Evolutionary conservation across 2,329 filamentous ascomycete species (phyloP).

Genomic region (Fusarium veterinarium): DNA sequence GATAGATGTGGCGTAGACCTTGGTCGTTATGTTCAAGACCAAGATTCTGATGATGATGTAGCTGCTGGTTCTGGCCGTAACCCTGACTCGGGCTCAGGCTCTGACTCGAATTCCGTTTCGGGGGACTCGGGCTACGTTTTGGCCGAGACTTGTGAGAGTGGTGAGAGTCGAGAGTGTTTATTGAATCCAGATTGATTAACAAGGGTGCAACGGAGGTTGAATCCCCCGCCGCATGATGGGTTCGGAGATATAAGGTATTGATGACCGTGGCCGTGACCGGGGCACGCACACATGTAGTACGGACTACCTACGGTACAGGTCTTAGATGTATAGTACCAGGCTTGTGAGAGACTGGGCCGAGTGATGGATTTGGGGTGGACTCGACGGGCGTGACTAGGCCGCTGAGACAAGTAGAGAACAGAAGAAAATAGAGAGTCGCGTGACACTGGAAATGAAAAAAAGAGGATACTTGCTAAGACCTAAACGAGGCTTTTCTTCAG

Average conservation of each 20-base stretch:
- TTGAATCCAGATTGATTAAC: constrained; percentile 68
- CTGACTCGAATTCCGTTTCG: constrained; percentile 23
- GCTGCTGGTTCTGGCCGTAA: constrained; percentile 27
- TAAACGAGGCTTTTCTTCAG: constrained; percentile 20
- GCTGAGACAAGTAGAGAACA: constrained; percentile 18
- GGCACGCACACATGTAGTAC: constrained; percentile 41
- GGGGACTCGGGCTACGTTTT: constrained; percentile 38
- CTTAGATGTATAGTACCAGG: background rate
- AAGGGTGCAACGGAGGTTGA: constrained; percentile 65
- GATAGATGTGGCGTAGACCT: constrained; percentile 29
- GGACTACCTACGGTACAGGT: constrained; percentile 6
- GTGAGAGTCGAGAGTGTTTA: constrained; percentile 52
- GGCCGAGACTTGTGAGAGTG: constrained; percentile 35
- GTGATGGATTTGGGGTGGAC: background rate
- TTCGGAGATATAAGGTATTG: constrained; percentile 41
- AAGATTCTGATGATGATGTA: constrained; percentile 16
- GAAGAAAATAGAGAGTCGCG: constrained; percentile 31
- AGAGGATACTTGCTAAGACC: constrained; percentile 21
- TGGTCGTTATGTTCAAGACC: constrained; percentile 18
- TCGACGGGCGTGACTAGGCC: constrained; percentile 13
- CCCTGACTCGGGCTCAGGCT: constrained; percentile 31
- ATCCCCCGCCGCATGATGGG: constrained; percentile 68
- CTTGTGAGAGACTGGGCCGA: constrained; percentile 42
- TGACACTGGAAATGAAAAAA: constrained; percentile 33
- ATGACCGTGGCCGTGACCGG: constrained; percentile 39